Conservation (phyloP, 257 asterid species). For the Marsdenia floribunda region DNA sequence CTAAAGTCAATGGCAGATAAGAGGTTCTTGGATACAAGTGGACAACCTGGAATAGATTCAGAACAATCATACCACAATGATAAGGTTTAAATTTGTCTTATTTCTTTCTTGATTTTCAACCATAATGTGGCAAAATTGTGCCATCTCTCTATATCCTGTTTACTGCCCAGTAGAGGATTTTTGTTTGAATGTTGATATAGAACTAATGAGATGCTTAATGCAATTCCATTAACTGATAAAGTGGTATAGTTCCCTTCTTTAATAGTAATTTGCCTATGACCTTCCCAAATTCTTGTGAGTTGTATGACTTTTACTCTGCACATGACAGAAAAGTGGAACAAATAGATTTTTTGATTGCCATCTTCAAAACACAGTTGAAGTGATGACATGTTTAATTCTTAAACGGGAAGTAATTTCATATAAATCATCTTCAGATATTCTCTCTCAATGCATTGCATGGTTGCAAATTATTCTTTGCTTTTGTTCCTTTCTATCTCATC, state of each 20-base stretch:
- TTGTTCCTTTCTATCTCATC: not conserved
- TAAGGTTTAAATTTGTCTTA: constrained; percentile 45
- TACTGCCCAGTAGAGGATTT: not conserved
- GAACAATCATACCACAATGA: constrained; percentile 40
- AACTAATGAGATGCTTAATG: too few species aligned
- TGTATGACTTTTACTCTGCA: not conserved
- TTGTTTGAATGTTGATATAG: too few species aligned
- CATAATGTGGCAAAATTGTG: not conserved
- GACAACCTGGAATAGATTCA: constrained; percentile 35
- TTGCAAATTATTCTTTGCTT: not conserved
- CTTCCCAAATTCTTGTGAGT: not conserved
- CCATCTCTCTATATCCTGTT: not conserved
- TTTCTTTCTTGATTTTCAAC: not conserved
- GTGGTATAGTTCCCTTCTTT: too few species aligned
- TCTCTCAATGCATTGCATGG: not conserved
- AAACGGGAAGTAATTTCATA: not conserved
- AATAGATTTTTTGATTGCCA: not conserved
- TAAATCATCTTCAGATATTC: not conserved
- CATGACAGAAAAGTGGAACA: not conserved
- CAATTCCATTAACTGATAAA: too few species aligned
- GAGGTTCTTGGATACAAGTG: constrained; percentile 67
- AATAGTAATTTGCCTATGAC: not conserved
- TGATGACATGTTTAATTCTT: not conserved
- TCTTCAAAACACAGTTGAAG: not conserved
- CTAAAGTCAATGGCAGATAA: constrained; percentile 80